phyloP scores from a whole-genome alignment of 257 asterid genomes.

The Ophiorrhiza pumila region DNA sequence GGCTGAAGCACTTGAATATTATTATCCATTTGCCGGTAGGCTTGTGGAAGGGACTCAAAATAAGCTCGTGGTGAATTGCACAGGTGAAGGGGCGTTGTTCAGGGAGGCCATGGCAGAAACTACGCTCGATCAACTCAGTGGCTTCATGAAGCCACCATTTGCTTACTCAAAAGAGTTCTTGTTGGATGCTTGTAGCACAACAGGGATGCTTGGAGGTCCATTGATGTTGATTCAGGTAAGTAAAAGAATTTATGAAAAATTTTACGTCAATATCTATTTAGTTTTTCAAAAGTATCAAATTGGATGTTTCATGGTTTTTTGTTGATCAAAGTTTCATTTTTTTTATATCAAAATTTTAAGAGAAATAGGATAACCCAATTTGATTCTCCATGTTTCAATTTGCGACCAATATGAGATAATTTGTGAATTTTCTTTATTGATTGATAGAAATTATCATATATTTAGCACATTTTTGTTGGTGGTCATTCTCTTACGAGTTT shows the following conservation, averaged over 20 bases:
- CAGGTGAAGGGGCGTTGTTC: constrained; percentile 21
- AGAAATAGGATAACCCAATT: too few relatives aligned
- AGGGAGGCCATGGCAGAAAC: constrained; percentile 24
- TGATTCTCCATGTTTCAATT: too few relatives aligned
- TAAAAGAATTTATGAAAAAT: background rate
- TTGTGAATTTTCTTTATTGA: too few relatives aligned
- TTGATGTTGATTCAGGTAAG: constrained; percentile 16
- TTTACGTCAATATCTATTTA: too few relatives aligned
- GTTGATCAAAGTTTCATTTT: too few relatives aligned
- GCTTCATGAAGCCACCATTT: constrained; percentile 19
- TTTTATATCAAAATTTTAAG: too few relatives aligned
- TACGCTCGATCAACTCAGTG: constrained; percentile 15
- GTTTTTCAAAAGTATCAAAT: too few relatives aligned
- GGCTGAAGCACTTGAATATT: constrained; percentile 23
- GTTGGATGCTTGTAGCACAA: background rate
- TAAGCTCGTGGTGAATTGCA: constrained; percentile 21
- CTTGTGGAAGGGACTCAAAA: constrained; percentile 16
- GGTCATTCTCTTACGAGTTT: too few relatives aligned
- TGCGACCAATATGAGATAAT: too few relatives aligned
- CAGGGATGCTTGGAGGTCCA: constrained; percentile 7
- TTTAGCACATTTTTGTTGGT: too few relatives aligned
- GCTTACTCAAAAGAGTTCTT: constrained; percentile 9
- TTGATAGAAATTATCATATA: too few relatives aligned
- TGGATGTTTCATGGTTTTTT: too few relatives aligned
- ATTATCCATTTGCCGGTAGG: constrained; percentile 28